phyloP scores from a whole-genome alignment of 2,329 filamentous ascomycete species.

The Claviceps lovelessii region DNA sequence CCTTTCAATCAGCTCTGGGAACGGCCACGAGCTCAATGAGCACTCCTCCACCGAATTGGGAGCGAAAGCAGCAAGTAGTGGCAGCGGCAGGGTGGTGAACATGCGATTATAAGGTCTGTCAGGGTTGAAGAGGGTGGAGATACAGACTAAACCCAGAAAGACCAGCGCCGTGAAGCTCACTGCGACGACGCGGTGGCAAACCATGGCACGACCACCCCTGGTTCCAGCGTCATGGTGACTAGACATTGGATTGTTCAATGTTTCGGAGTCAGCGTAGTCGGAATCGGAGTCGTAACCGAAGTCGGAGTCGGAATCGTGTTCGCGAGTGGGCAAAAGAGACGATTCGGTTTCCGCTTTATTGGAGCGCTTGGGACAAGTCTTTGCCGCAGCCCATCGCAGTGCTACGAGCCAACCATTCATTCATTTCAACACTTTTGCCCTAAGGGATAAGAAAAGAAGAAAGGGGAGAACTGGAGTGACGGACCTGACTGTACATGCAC shows the following conservation, averaged over 20 bases:
- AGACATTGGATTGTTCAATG: not conserved
- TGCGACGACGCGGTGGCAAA: constrained; percentile 6
- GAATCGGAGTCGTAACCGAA: constrained; percentile 5
- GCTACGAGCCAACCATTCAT: not conserved
- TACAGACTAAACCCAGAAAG: constrained; percentile 10
- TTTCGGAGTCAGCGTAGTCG: constrained; percentile 1
- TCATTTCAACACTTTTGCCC: not conserved
- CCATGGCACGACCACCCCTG: constrained; percentile 6
- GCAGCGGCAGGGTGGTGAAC: constrained; percentile 18
- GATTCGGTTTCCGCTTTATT: not conserved
- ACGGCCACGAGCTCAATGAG: constrained; percentile 15
- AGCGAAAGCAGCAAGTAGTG: constrained; percentile 16
- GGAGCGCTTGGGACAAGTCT: not conserved
- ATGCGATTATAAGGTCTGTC: constrained; percentile 18
- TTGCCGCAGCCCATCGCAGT: not conserved
- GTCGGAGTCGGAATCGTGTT: constrained; percentile 3
- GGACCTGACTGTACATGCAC: constrained; percentile 12
- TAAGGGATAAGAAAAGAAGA: not conserved
- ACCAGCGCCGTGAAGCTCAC: constrained; percentile 9
- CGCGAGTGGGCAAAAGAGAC: constrained; percentile 3
- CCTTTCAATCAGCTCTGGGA: constrained; percentile 16
- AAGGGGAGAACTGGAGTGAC: constrained; percentile 1
- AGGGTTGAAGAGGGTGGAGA: constrained; percentile 14
- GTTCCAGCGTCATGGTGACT: not conserved
- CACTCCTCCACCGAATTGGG: constrained; percentile 14